Conservation (phyloP, 306 rosid species). For the Coriaria nepalensis region DNA sequence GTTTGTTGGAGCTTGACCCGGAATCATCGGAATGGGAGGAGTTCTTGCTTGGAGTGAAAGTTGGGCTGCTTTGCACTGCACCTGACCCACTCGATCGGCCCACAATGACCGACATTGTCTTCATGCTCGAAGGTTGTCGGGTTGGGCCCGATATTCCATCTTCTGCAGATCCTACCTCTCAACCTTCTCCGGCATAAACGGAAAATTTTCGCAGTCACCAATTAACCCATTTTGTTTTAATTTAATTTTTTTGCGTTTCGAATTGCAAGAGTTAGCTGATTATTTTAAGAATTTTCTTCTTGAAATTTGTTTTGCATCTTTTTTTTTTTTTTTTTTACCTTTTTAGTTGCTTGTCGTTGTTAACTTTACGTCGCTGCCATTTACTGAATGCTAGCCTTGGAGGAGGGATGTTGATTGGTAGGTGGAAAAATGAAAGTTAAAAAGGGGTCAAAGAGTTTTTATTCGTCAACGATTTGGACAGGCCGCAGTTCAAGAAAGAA, state of each 20-base stretch:
- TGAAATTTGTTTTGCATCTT: neutral
- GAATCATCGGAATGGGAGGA: constrained; percentile 98
- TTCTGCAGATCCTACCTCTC: constrained; percentile 86
- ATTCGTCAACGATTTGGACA: constrained; percentile 10
- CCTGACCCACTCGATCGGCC: constrained; percentile 89
- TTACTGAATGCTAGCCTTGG: no score
- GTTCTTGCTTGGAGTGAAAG: constrained; percentile 82
- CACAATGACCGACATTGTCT: constrained; percentile 87
- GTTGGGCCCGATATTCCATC: constrained; percentile 82
- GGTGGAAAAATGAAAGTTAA: neutral
- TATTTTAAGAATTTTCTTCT: neutral
- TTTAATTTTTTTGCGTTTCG: neutral
- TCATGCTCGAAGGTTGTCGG: constrained; percentile 98
- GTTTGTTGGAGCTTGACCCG: constrained; percentile 82
- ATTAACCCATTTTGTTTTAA: neutral
- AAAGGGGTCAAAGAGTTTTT: no score
- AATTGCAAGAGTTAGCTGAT: constrained; percentile 7
- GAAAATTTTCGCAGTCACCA: constrained; percentile 4
- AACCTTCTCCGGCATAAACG: constrained; percentile 51
- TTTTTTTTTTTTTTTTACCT: neutral
- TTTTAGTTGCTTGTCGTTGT: neutral
- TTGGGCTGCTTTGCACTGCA: constrained; percentile 84
- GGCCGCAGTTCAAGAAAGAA: neutral
- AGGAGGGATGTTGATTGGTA: neutral
- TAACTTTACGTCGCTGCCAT: neutral